phyloP scores from a whole-genome alignment of 257 asterid genomes.

The Oldenlandia corymbosa region DNA sequence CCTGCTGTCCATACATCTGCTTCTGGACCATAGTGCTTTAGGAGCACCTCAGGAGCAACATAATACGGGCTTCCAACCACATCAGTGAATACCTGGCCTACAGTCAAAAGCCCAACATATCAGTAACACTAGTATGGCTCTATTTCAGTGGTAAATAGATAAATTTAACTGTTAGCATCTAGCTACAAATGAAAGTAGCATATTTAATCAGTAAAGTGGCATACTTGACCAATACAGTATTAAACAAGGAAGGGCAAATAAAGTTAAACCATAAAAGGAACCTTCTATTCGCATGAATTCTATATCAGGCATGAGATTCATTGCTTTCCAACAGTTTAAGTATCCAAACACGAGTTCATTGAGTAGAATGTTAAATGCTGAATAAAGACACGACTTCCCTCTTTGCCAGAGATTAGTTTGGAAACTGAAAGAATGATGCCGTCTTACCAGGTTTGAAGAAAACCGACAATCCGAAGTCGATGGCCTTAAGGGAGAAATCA shows the following conservation, averaged over 20 bases:
- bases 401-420: not conserved
- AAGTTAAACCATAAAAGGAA: not conserved
- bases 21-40: constrained; percentile 86
- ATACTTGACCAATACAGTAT: not conserved
- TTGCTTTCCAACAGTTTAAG: not conserved
- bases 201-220: not conserved
- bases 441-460: constrained; percentile 87
- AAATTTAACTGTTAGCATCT: not conserved
- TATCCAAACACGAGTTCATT: not conserved
- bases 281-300: not conserved
- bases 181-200: not conserved
- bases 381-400: not conserved
- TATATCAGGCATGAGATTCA: not conserved
- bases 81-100: constrained; percentile 89
- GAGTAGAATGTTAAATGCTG: too few species aligned
- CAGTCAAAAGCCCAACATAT: constrained; percentile 8
- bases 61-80: constrained; percentile 97
- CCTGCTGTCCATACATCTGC: constrained; percentile 99
- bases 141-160: not conserved
- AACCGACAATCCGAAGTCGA: constrained; percentile 93
- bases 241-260: not conserved
- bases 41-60: constrained; percentile 92
- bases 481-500: constrained; percentile 89
- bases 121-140: not conserved
- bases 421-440: not conserved